Base-by-base conservation (phyloP, 1,284 basidiomycete genomes). In the Ustilago lituana region DNA sequence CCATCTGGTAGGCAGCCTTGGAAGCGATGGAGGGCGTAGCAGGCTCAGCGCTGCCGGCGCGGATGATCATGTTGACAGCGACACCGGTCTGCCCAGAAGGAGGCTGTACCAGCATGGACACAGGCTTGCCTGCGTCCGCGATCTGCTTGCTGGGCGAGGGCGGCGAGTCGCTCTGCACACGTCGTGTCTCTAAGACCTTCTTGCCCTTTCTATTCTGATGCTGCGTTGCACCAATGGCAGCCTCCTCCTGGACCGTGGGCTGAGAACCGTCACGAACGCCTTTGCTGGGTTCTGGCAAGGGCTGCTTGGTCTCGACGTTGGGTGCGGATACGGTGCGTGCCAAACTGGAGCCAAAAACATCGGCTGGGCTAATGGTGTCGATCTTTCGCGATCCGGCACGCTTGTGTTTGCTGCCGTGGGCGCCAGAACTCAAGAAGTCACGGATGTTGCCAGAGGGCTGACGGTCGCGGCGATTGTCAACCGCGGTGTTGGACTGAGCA, bases 321-420 rank as follows among this genome's bases (percentile, higher is more conserved):
- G 58, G 53, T 11, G 57, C 57, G 11, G 59, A 56, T 5, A 63
- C 35, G 19, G 65, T 53, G 19, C 66, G 66, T 12, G 66, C 56
- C 47, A 70, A 41, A 44, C 57, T 57, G 27, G 67, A 71, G 20
- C 76, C 74, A 39, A 80, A 79, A 31, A 80, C 62, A 36, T 77
- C 78, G 1, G 78, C 74, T 6, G 78, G 78, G 46, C 77, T 74
- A 49, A 80, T 76, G n/a, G 78, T 80, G 32, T 79, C 77, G 37
- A 57, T 40, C 51, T 68, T 71, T 53, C 61, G 61, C 27, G 66
- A 64, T 3, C 45, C 32, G 4, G 50, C 55, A 12, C 67, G 67
- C 45, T 56, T 64, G 57, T 63, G 67, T 31, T 29, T 59, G 50
- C 31, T 55, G 24, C 17, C 54, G 24, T 32, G 49, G 23, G 41